Evolutionary conservation across 73 alveolate genomes (phyloP).

Genomic region (Paramecium biaurelia): DNA sequence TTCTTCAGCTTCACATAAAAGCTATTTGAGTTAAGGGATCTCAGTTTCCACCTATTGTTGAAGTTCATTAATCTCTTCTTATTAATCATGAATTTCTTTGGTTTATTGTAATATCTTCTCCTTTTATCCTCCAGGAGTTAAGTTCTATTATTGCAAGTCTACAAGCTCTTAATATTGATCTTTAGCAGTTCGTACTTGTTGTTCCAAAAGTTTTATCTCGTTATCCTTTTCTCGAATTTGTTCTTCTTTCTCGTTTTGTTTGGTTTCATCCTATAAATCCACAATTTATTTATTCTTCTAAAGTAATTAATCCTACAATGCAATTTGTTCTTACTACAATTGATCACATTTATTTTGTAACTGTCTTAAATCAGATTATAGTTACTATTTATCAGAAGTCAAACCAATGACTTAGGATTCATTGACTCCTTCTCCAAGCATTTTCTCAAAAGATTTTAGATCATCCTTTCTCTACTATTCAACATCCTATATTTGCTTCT

Average conservation of each 20-base stretch:
- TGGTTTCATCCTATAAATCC: not conserved
- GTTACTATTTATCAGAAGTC: not conserved
- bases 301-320: not conserved
- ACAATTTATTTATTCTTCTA: not conserved
- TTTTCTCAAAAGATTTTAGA: not conserved
- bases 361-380: not conserved
- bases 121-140: not conserved
- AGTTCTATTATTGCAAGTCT: not conserved
- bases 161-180: not conserved
- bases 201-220: not conserved
- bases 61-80: not conserved
- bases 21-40: not conserved
- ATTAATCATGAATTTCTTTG: not conserved
- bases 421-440: not conserved
- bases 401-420: not conserved
- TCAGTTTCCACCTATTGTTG: not conserved
- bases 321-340: not conserved
- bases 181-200: not conserved
- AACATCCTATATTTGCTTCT: not conserved
- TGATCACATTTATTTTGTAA: not conserved
- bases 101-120: not conserved
- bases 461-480: slow-evolving; percentile 1
- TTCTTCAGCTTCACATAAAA: not conserved
- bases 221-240: not conserved
- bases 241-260: not conserved